Evolutionary conservation across 2,329 filamentous ascomycete species (phyloP).

Genomic region (Celoporthe dispersa): DNA sequence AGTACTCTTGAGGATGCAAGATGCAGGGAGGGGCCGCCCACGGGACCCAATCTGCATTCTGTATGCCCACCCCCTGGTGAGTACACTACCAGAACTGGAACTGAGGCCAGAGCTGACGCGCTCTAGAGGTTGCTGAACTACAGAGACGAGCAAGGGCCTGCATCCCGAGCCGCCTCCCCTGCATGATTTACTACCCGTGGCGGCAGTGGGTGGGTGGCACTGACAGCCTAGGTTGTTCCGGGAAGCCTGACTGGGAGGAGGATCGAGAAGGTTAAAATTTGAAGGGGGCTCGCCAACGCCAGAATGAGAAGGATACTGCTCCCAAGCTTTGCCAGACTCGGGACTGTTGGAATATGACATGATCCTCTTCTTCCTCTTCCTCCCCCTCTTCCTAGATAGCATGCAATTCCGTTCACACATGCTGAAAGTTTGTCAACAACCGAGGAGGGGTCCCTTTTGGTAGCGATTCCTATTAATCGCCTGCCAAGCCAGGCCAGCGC

Average conservation of each 20-base stretch:
- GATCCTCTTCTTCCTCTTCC: neutral
- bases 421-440: neutral
- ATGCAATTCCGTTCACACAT: neutral
- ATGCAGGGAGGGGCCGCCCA: constrained; percentile 1
- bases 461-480: too few relatives aligned
- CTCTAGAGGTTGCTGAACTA: neutral
- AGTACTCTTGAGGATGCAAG: neutral
- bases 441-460: neutral
- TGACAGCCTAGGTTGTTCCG: neutral
- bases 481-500: neutral
- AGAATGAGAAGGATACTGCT: neutral
- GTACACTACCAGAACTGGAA: neutral
- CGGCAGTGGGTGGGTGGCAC: too few relatives aligned
- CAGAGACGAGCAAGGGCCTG: neutral
- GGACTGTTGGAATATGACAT: neutral
- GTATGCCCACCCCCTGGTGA: neutral
- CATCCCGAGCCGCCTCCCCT: neutral
- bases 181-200: neutral
- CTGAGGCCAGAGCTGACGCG: neutral
- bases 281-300: neutral
- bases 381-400: too few relatives aligned
- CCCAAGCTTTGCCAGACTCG: neutral
- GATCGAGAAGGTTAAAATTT: constrained; percentile 3
- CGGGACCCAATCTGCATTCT: neutral
- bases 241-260: neutral